A percentile compares a stretch with the other conserved stretches of the same genome.
Conservation (phyloP, 176 grass and related monocot genomes). For the Hordeum vulgare region DNA sequence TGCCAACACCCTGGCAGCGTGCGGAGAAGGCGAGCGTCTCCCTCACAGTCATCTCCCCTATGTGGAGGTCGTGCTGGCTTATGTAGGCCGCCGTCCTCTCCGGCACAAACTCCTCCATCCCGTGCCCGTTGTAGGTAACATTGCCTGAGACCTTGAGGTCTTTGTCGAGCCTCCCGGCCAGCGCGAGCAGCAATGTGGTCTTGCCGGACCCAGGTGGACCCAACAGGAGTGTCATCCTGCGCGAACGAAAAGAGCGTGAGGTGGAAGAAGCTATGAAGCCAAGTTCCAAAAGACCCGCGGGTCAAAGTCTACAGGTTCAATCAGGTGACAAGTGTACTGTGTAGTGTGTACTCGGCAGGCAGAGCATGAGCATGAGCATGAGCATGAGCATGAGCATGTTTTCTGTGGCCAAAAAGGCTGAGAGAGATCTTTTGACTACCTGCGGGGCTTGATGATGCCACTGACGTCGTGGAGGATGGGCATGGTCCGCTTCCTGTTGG, state of each 20-base stretch:
- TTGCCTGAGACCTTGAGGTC: conserved; percentile 63
- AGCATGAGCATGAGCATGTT: conserved; percentile 2
- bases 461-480: conserved; percentile 81
- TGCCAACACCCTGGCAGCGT: conserved; percentile 85
- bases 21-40: conserved; percentile 91
- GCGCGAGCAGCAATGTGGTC: conserved; percentile 78
- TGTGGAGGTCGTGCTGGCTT: conserved; percentile 92
- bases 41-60: conserved; percentile 96
- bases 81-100: conserved; percentile 93
- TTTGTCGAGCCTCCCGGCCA: conserved; percentile 73
- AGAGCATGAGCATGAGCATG: not conserved
- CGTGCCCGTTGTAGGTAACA: conserved; percentile 89
- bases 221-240: conserved; percentile 88
- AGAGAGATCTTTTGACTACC: conserved; percentile 20
- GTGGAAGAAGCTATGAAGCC: not conserved
- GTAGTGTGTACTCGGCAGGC: not conserved
- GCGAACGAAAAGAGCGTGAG: conserved; percentile 23
- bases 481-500: conserved; percentile 63
- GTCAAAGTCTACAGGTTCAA: not conserved
- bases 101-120: conserved; percentile 81
- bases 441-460: conserved; percentile 86
- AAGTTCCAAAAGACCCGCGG: not conserved
- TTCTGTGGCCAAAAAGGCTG: not conserved
- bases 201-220: conserved; percentile 92
- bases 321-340: not conserved